Base-by-base conservation (phyloP, 2,329 filamentous ascomycete species). In the Monilinia vaccinii-corymbosi region DNA sequence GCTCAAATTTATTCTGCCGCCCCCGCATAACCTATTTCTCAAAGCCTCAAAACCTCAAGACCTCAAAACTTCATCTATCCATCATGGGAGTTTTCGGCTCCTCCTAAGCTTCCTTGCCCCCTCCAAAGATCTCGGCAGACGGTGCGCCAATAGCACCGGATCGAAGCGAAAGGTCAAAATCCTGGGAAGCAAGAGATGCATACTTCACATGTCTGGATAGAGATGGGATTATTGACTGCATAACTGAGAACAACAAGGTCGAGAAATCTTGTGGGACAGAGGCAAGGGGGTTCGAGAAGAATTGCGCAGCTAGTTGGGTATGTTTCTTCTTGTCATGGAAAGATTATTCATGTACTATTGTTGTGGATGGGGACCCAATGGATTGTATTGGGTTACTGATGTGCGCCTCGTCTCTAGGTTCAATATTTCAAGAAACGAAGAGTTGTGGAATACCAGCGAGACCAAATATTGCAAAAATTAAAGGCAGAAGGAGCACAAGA, bases 341-440 rank as follows among this genome's bases (percentile, higher is more conserved):
- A 21, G 50, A 52, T 42, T 16, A 14, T 31, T 14, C 13, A 18
- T 32, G 38, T 55, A 25, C 14, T 18, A 4, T 18, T 44, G 1
- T 34, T n/a, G 21, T 21, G 10, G 34, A 32, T 34, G 18, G 10
- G 28, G 10, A 28, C 18, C 18, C 9, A 34, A 23, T 23, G n/a
- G 25, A 23, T 34, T 44, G 38, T 7, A 9, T 32, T 36, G 28
- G 56, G 16, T 52, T 8, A 55, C 52, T 61, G 64, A 64, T 67
- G 63, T 65, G 32, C 34, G n/a, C 42, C 16, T n/a, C 38, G 9
- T 58, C 46, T 18, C 44, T 21, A 94, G 90, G 89, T 97, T 63
- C 91, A 91, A 75, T 97, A 99, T 75, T 99, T 99, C 77, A 97
- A 97, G 79, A 92, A 97, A 75, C 88, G 92, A 76, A 82, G 94